These are phyloP conservation scores for Grifola frondosa DNA, from an alignment of 1,284 basidiomycete species.

Conservation along the genomic window DNA sequence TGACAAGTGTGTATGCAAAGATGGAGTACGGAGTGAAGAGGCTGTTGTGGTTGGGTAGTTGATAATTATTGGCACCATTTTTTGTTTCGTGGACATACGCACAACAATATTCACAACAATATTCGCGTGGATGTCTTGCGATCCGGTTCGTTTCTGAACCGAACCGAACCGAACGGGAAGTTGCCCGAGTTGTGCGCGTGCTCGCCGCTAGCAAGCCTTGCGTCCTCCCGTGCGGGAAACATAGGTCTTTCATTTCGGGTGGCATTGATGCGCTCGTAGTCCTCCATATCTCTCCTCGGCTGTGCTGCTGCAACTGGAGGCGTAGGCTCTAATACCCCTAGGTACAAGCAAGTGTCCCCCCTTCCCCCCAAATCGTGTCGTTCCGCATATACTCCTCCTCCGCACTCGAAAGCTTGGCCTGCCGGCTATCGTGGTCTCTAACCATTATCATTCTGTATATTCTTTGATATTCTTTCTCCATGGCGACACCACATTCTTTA, in stretches of 20 bases:
- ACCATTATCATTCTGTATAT: constrained; percentile 26
- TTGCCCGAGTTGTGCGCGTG: constrained; percentile 9
- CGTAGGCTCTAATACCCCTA: constrained; percentile 10
- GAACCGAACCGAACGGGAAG: constrained; percentile 4
- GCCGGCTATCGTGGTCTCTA: constrained; percentile 11
- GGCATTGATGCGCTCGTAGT: constrained; percentile 19
- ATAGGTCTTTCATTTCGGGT: constrained; percentile 13
- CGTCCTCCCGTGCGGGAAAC: constrained; percentile 16
- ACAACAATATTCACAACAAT: too few relatives aligned
- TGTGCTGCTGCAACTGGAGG: constrained; percentile 17
- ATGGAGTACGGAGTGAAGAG: constrained; percentile 91
- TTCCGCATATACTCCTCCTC: constrained; percentile 5
- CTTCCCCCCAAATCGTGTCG: constrained; percentile 3
- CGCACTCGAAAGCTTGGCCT: background rate
- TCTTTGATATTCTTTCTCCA: constrained; percentile 14
- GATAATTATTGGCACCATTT: too few relatives aligned
- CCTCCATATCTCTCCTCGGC: constrained; percentile 19
- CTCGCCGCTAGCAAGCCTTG: too few relatives aligned
- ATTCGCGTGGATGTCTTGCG: too few relatives aligned
- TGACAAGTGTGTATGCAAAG: constrained; percentile 82
- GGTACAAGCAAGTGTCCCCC: constrained; percentile 17
- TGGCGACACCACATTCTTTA: constrained; percentile 35
- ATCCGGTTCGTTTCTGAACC: constrained; percentile 8
- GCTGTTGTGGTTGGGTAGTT: constrained; percentile 81
- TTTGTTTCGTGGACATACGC: too few relatives aligned